A percentile compares a stretch with the other conserved stretches of the same genome.
These are phyloP conservation scores for Pseudogymnoascus sp. DNA, from an alignment of 2,329 filamentous ascomycete genomes.

Conservation along the genomic window DNA sequence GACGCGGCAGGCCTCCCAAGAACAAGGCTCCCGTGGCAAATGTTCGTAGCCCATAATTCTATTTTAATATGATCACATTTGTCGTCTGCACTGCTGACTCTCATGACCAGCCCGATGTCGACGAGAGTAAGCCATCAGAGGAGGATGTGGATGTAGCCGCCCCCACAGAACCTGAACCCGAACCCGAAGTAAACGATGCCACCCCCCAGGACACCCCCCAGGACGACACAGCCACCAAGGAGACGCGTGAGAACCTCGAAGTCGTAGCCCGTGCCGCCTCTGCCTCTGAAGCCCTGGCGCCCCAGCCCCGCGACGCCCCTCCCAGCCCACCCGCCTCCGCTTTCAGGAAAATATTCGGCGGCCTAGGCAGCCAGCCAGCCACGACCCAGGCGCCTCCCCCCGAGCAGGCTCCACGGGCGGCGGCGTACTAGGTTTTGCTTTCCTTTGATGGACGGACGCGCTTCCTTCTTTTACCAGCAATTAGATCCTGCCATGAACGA, in stretches of 20 bases:
- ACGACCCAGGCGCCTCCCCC: not conserved
- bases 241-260: not conserved
- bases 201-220: not conserved
- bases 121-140: not conserved
- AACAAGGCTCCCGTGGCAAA: not conserved
- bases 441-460: not conserved
- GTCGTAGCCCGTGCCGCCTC: not conserved
- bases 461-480: slow-evolving; percentile 4
- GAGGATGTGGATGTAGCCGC: not conserved
- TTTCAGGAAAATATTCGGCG: not conserved
- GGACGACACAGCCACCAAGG: not conserved
- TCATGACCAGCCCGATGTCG: not conserved
- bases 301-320: not conserved
- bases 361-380: not conserved
- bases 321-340: not conserved
- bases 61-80: not conserved
- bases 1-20: slow-evolving; percentile 6
- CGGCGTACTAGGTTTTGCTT: not conserved
- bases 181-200: not conserved
- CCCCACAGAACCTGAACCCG: not conserved
- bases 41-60: slow-evolving; percentile 6
- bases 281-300: not conserved
- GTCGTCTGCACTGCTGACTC: not conserved
- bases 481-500: slow-evolving; percentile 4
- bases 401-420: not conserved